A percentile compares a stretch with the other conserved stretches of the same genome.
Conservation (phyloP, 192 early-diverging fungal genomes). For the Blastocladiella britannica region DNA sequence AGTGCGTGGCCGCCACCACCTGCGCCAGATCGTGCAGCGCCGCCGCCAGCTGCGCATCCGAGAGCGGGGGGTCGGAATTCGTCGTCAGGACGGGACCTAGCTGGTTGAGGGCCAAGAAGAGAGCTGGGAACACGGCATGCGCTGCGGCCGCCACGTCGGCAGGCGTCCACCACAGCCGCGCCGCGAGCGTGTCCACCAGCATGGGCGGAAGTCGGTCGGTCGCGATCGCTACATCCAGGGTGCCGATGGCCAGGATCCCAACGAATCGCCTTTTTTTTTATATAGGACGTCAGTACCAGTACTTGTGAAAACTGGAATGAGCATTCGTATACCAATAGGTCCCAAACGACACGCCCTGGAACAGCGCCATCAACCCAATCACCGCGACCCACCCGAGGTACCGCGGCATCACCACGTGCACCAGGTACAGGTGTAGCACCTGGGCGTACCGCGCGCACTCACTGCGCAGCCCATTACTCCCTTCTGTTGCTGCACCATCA, state of each 20-base stretch:
- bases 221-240: not conserved
- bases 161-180: not conserved
- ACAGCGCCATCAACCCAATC: not conserved
- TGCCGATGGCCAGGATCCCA: not conserved
- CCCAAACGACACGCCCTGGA: not conserved
- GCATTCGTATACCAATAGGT: not conserved
- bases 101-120: not conserved
- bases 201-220: not conserved
- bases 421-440: not conserved
- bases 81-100: not conserved
- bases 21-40: no score
- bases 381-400: not conserved
- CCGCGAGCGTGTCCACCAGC: not conserved
- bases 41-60: no score
- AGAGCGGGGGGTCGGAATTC: no score
- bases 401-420: not conserved
- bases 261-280: not conserved
- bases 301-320: not conserved
- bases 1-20: no score
- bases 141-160: not conserved
- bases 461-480: no score
- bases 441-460: not conserved
- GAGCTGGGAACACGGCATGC: not conserved
- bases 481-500: no score
- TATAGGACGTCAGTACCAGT: not conserved